These are phyloP conservation scores for Leucocoprinus leucothites DNA, from an alignment of 768 basidiomycete species.

Conservation along the genomic window DNA sequence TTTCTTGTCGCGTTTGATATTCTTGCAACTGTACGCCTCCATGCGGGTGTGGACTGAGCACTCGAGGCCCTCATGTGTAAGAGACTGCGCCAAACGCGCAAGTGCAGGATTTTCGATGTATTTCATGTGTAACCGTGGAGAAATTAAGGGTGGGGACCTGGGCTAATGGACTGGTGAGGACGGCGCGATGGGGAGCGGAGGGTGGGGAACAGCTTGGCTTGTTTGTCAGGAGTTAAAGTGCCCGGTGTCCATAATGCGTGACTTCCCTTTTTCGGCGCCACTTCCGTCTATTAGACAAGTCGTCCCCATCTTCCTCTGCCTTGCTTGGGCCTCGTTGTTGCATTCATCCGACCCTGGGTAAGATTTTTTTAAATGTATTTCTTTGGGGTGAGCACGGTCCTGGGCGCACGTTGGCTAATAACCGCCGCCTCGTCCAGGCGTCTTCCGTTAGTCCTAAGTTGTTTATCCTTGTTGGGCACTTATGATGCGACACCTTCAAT, in stretches of 20 bases:
- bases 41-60: slow-evolving; percentile 89
- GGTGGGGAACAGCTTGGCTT: neutral
- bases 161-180: neutral
- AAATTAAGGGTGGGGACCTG: neutral
- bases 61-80: slow-evolving; percentile 84
- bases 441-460: too few species aligned
- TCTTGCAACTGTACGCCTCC: slow-evolving; percentile 98
- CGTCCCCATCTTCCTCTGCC: neutral
- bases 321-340: neutral
- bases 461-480: too few species aligned
- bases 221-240: slow-evolving; percentile 2
- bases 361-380: neutral
- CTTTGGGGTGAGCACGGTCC: neutral
- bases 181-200: slow-evolving; percentile 7
- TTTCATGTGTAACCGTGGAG: slow-evolving; percentile 55
- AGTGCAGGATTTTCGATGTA: slow-evolving; percentile 85
- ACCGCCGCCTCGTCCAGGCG: neutral
- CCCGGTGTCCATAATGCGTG: neutral
- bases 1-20: slow-evolving; percentile 94
- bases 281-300: neutral
- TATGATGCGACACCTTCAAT: neutral
- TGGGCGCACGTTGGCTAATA: slow-evolving; percentile 2
- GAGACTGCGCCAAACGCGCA: slow-evolving; percentile 69
- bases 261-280: slow-evolving; percentile 3
- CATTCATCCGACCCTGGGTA: neutral